Evolutionary conservation across 768 basidiomycete genomes (phyloP), one percentile per base, ranked within the genome.

Genomic region (Boletus sp.): DNA sequence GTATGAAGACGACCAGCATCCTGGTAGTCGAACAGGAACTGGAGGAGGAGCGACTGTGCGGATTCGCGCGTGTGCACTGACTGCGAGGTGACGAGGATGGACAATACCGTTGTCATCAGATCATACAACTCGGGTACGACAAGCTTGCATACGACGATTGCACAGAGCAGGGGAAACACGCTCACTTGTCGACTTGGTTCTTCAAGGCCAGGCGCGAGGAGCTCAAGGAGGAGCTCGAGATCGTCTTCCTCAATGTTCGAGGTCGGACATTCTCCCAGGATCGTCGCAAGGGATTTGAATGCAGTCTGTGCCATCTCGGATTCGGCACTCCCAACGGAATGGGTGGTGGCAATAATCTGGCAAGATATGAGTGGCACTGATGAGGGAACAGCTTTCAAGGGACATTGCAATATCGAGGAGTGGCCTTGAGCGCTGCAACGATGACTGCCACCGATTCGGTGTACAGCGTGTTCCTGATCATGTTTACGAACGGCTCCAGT

Each of bases 91-190:
- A 99, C 92, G 80, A 97, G 86, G 63, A 96, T 84, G 61, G 93
- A 88, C 4, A 93, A 86, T 20, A 98, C 86, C 56, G 86, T 86
- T 57, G 92, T 92, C 95, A 99, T 98, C 36, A 95, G 75, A 71
- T 98, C 95, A 75, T 99, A 99, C 50, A 99, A 89, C 72, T 98
- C 97, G 0, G 92, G 92, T 0, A 96, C 92, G 35, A 98, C 86
- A 60, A 98, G 90, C 67, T 91, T 92, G 33, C 95, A 85, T 6
- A 88, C 82, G 15, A 98, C 86, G 62, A 98, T 93, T 28, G 94
- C 90, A 10, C 93, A 88, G 15, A 99, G 82, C 64, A 98, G 82
- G 1, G 89, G 76, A 70, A 99, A 98, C 8, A 92, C 89, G 9
- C 92, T 81, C 4, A 82, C 83, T 72, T 99, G 97, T 7, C 93